Conservation (phyloP, 352 stramenopile species). For the Globisporangium cystogenes region DNA sequence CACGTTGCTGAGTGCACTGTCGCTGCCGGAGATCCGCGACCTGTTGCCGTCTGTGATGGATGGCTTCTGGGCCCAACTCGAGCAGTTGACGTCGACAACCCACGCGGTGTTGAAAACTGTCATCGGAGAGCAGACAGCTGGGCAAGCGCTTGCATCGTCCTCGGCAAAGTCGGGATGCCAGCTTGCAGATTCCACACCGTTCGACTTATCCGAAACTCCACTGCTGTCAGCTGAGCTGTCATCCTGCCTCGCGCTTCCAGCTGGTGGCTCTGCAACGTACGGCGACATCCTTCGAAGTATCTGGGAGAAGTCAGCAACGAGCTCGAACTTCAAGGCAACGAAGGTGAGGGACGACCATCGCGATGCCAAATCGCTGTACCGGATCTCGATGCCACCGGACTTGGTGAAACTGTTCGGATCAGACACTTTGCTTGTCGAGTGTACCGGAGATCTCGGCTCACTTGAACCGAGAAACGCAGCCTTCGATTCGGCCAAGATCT, state of each 20-base stretch:
- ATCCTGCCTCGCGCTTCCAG: slow-evolving; percentile 18
- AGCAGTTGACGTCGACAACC: slow-evolving; percentile 20
- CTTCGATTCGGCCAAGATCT: slow-evolving; percentile 25
- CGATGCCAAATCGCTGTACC: slow-evolving; percentile 21
- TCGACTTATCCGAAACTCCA: slow-evolving; percentile 6
- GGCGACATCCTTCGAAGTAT: slow-evolving; percentile 28
- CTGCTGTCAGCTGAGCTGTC: slow-evolving; percentile 30
- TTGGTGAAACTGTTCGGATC: slow-evolving; percentile 39
- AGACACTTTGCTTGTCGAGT: slow-evolving; percentile 35
- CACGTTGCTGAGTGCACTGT: slow-evolving; percentile 58
- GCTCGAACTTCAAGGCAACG: slow-evolving; percentile 17
- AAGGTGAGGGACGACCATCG: slow-evolving; percentile 26
- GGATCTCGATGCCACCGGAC: slow-evolving; percentile 32
- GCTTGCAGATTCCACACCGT: neutral
- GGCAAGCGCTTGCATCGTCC: neutral
- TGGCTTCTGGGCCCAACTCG: slow-evolving; percentile 41
- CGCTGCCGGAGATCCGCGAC: slow-evolving; percentile 51
- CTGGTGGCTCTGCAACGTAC: slow-evolving; percentile 20
- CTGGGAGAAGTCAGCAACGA: slow-evolving; percentile 30
- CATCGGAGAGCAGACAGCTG: neutral
- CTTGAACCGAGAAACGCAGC: slow-evolving; percentile 4
- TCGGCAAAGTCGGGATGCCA: neutral
- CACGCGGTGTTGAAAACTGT: slow-evolving; percentile 13
- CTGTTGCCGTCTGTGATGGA: slow-evolving; percentile 29
- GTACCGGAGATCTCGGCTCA: slow-evolving; percentile 3